phyloP scores from a whole-genome alignment of 2,329 filamentous ascomycete genomes.

The Fusarium devonianum region DNA sequence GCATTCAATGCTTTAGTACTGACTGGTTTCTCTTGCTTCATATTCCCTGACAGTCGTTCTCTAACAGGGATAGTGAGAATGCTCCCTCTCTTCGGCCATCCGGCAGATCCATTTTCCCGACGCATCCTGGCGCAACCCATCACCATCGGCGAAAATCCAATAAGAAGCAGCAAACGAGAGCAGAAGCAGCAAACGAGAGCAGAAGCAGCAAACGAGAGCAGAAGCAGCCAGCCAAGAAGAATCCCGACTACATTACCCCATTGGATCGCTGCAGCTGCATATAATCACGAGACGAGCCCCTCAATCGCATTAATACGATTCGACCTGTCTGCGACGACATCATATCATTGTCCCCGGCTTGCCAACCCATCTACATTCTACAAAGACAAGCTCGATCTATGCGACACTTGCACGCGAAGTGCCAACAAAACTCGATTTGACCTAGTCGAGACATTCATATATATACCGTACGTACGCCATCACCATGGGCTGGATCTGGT shows the following conservation, averaged over 20 bases:
- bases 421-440: no score
- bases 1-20: no score
- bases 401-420: not conserved
- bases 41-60: not conserved
- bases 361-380: not conserved
- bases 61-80: not conserved
- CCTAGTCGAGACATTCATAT: no score
- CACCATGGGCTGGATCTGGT: constrained; percentile 70
- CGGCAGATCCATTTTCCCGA: constrained; percentile 43
- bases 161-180: not conserved
- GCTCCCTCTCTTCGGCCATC: constrained; percentile 17
- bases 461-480: no score
- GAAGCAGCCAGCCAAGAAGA: constrained; percentile 2
- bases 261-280: constrained; percentile 1
- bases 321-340: not conserved
- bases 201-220: not conserved
- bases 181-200: not conserved
- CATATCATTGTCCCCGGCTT: not conserved
- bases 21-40: no score
- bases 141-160: constrained; percentile 22
- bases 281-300: constrained; percentile 2
- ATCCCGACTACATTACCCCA: constrained; percentile 1
- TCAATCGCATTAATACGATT: not conserved
- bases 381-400: not conserved
- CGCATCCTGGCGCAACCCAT: constrained; percentile 12